phyloP scores from a whole-genome alignment of 2,329 filamentous ascomycete species.

The Thielaviopsis punctulata region DNA sequence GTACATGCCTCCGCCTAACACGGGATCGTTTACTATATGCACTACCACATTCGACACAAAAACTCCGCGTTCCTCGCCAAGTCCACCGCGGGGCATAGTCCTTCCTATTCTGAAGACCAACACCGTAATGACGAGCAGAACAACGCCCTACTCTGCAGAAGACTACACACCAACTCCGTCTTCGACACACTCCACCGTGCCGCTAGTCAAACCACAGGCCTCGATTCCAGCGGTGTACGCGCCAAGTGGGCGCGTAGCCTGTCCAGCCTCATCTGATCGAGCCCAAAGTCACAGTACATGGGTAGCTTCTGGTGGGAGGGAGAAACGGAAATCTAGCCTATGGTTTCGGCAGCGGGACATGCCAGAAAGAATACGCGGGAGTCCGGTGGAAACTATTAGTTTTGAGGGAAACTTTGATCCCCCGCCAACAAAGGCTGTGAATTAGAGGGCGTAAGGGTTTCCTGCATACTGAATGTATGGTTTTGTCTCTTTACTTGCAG shows the following conservation, averaged over 20 bases:
- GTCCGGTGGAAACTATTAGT: neutral
- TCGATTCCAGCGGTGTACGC: slow-evolving; percentile 19
- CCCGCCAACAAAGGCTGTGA: neutral
- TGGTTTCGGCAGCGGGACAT: neutral
- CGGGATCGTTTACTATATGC: neutral
- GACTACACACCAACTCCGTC: slow-evolving; percentile 17
- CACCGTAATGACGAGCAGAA: too few species aligned
- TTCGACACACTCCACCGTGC: slow-evolving; percentile 20
- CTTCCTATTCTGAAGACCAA: neutral
- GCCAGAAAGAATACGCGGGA: neutral
- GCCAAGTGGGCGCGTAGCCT: neutral
- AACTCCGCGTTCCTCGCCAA: slow-evolving; percentile 1
- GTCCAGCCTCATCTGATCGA: neutral
- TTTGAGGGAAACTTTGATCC: neutral
- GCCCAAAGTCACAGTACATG: neutral
- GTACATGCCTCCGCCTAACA: neutral
- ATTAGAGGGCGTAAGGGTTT: neutral
- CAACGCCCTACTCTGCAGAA: slow-evolving; percentile 6
- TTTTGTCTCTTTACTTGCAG: neutral
- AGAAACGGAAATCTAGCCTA: neutral
- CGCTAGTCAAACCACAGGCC: slow-evolving; percentile 19
- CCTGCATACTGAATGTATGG: neutral
- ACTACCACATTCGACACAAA: slow-evolving; percentile 12
- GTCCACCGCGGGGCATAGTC: neutral
- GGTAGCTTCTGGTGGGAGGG: too few species aligned